Evolutionary conservation across 1,284 basidiomycete species (phyloP).

Genomic region (Marasmius fiardii): DNA sequence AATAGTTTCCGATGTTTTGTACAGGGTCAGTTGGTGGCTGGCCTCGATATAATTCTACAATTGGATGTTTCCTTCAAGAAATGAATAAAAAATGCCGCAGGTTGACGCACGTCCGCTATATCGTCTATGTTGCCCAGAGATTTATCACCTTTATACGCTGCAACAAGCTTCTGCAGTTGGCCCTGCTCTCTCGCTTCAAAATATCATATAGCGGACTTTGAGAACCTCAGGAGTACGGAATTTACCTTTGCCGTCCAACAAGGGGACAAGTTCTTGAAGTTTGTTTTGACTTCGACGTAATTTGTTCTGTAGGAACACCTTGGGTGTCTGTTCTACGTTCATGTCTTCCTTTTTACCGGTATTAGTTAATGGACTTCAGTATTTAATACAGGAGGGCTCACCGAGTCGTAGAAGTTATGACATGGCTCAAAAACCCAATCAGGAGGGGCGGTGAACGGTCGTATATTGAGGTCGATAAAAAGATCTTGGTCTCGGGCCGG

Average conservation of each 20-base stretch:
- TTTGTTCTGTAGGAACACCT: constrained; percentile 76
- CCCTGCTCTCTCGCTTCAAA: constrained; percentile 53
- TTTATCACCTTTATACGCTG: constrained; percentile 49
- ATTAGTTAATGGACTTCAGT: not conserved
- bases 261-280: constrained; percentile 53
- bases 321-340: constrained; percentile 62
- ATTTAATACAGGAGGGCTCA: constrained; percentile 26
- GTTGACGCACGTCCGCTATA: constrained; percentile 53
- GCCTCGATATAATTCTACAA: constrained; percentile 62
- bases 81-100: not conserved
- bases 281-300: constrained; percentile 57
- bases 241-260: constrained; percentile 63
- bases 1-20: constrained; percentile 50
- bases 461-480: constrained; percentile 68
- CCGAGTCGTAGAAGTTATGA: constrained; percentile 69
- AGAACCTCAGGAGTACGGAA: constrained; percentile 7
- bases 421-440: constrained; percentile 80
- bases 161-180: constrained; percentile 46
- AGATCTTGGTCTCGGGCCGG: constrained; percentile 60
- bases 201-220: constrained; percentile 9
- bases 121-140: constrained; percentile 61
- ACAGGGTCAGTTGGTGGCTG: constrained; percentile 56
- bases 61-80: constrained; percentile 5
- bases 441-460: constrained; percentile 57
- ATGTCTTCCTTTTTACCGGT: constrained; percentile 47